Conservation (phyloP, 805 yeast genomes). For the Teunomyces aglyptinius region DNA sequence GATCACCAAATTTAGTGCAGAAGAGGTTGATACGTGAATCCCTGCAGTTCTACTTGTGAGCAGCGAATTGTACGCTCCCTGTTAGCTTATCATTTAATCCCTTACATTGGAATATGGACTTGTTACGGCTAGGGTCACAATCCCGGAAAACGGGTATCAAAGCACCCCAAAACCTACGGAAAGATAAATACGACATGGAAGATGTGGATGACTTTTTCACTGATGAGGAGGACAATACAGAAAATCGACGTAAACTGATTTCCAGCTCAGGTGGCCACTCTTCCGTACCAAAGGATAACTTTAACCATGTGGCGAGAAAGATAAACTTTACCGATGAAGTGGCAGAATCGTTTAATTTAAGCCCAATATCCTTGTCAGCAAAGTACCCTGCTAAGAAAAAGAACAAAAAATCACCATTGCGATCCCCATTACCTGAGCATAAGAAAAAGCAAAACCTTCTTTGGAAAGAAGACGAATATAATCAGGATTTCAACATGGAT, state of each 20-base stretch:
- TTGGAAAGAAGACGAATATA: conserved; percentile 11
- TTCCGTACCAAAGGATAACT: conserved; percentile 15
- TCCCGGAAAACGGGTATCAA: conserved; percentile 67
- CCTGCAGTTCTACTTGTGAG: neutral
- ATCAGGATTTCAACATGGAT: conserved; percentile 10
- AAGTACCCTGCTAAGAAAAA: conserved; percentile 16
- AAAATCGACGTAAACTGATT: conserved; percentile 11
- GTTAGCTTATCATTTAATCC: neutral
- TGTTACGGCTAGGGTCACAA: conserved; percentile 50
- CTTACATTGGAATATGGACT: conserved; percentile 26
- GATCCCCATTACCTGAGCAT: conserved; percentile 28
- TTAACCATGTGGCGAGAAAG: conserved; percentile 31
- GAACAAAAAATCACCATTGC: conserved; percentile 28
- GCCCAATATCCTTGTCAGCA: conserved; percentile 25
- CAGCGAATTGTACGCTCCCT: neutral
- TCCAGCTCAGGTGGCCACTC: conserved; percentile 1
- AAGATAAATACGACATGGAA: conserved; percentile 64
- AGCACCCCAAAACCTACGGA: conserved; percentile 45
- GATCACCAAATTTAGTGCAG: neutral
- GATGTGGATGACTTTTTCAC: conserved; percentile 66
- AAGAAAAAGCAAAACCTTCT: conserved; percentile 7
- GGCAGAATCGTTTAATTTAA: conserved; percentile 27
- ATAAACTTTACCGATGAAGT: conserved; percentile 34
- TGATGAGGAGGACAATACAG: conserved; percentile 41
- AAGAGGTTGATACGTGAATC: neutral